Base-by-base conservation (phyloP, 2,329 filamentous ascomycete species). In the Aspergillus puulaauensis region DNA sequence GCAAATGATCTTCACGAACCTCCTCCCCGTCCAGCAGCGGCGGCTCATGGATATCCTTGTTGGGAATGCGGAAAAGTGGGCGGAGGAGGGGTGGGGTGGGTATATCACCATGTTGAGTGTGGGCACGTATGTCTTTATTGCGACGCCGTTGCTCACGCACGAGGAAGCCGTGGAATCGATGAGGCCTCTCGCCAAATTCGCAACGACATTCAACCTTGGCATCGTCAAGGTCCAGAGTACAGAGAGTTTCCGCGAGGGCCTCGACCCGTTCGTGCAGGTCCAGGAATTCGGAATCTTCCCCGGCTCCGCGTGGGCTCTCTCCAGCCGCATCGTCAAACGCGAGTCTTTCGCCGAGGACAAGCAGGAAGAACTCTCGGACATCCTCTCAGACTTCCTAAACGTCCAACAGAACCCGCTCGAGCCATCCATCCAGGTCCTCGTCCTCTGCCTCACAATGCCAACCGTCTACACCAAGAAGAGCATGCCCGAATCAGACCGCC, bases 1-100 rank as follows among this genome's bases (percentile, higher is more conserved):
- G 23, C 6, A 41, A 4, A 21, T 58, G 6, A 23, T 17, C 6
- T 46, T 62, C 31, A 21, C 33, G 19, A 44, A 37, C 24, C 27
- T 31, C 9, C 27, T 31, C 27, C 27, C 12, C 12, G 35, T 37
- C 35, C 35, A n/a, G 6, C 35, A 37, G 35, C 35, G 35, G 35
- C 35, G 35, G 3, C 52, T 62, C 17, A 57, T 61, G 7, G 17
- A 40, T 14, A 47, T 63, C 3, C 15, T 63, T 0, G 61, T 66
- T 6, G 54, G 45, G 3, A 62, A 63, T 24, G 57, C 56, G 11
- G 61, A 62, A 9, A 57, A 57, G 33, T 66, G 64, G 64, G 61
- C 62, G 1, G 47, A 50, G 1, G 61, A 64, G 17, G 64, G 64
- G 15, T 66, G 62, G 62, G 62, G 62, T 7, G 64, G 64, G 6